Conservation (phyloP, 2,329 filamentous ascomycete genomes). For the Alternaria triticimaculans region DNA sequence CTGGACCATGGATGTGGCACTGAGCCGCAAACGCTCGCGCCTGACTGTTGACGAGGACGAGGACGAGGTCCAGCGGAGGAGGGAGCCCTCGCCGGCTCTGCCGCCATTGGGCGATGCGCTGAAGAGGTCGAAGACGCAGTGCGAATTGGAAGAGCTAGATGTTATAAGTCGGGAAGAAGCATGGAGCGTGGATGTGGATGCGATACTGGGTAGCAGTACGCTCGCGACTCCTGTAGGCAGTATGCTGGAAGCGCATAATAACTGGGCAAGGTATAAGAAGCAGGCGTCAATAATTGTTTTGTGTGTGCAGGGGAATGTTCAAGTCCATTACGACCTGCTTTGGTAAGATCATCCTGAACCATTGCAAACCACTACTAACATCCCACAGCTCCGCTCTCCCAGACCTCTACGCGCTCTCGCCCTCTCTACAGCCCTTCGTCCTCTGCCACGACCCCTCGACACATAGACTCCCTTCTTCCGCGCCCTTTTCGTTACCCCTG, state of each 20-base stretch:
- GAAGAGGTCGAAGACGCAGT: conserved; percentile 46
- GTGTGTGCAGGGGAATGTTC: conserved; percentile 45
- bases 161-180: conserved; percentile 36
- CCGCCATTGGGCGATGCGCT: conserved; percentile 31
- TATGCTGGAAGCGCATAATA: conserved; percentile 33
- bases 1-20: conserved; percentile 38
- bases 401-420: conserved; percentile 41
- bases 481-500: conserved; percentile 39
- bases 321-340: conserved; percentile 45
- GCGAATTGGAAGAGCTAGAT: conserved; percentile 45
- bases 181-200: conserved; percentile 42
- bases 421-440: conserved; percentile 42
- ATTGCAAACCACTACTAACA: neutral
- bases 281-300: conserved; percentile 34
- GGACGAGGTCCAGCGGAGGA: conserved; percentile 23
- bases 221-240: conserved; percentile 23
- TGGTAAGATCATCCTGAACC: conserved; percentile 27
- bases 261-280: conserved; percentile 28
- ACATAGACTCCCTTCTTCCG: conserved; percentile 33
- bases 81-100: conserved; percentile 28
- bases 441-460: conserved; percentile 44
- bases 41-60: conserved; percentile 37
- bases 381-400: conserved; percentile 32
- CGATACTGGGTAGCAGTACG: conserved; percentile 38
- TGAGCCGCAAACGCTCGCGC: conserved; percentile 46